phyloP scores from a whole-genome alignment of 441 rosid genomes.

The Gossypium schwendimanii region DNA sequence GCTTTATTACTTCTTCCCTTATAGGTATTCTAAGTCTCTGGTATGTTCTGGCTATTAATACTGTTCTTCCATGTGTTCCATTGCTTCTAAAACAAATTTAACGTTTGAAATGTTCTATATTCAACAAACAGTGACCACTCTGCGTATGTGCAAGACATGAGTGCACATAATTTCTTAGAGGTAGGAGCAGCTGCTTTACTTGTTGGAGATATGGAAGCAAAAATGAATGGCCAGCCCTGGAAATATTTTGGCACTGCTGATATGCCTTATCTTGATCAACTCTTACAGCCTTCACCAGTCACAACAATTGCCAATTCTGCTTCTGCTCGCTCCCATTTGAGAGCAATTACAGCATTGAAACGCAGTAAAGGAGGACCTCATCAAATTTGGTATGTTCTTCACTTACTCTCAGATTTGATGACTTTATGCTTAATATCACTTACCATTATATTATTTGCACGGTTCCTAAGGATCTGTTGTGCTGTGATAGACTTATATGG shows the following conservation, averaged over 20 bases:
- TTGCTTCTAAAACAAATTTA: constrained; percentile 8
- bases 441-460: not conserved
- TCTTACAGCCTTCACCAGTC: constrained; percentile 84
- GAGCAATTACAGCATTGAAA: constrained; percentile 83
- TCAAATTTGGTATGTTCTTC: constrained; percentile 63
- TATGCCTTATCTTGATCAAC: constrained; percentile 93
- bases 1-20: not conserved
- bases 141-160: constrained; percentile 60
- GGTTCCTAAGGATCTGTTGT: not conserved
- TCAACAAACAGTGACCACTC: constrained; percentile 54
- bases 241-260: constrained; percentile 82
- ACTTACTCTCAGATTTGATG: constrained; percentile 15
- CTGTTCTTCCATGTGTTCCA: constrained; percentile 2
- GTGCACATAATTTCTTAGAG: constrained; percentile 68
- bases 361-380: constrained; percentile 74
- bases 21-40: not conserved
- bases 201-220: constrained; percentile 90
- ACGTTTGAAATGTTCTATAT: constrained; percentile 15
- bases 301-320: constrained; percentile 68
- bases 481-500: not conserved
- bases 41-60: not conserved
- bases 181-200: constrained; percentile 98
- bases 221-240: constrained; percentile 91
- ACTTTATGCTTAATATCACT: constrained; percentile 8
- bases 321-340: constrained; percentile 73